Evolutionary conservation across 2,329 filamentous ascomycete species (phyloP).

Genomic region (Lasiodiplodia theobromae): DNA sequence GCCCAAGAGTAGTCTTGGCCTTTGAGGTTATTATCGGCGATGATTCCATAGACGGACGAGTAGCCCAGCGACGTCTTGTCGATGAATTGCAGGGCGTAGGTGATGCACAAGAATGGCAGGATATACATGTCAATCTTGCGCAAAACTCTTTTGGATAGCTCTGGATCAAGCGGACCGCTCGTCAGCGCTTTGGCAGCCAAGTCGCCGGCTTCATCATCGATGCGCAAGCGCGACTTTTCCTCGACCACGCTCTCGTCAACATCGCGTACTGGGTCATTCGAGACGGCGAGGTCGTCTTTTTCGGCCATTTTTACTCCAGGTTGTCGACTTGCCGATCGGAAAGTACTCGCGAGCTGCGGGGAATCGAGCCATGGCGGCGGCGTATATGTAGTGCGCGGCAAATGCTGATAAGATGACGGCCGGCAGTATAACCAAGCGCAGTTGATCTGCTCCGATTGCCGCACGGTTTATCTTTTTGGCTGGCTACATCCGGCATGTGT

Average conservation of each 20-base stretch:
- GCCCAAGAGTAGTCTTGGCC: slow-evolving; percentile 33
- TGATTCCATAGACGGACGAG: slow-evolving; percentile 33
- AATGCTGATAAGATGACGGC: slow-evolving; percentile 1
- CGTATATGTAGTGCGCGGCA: neutral
- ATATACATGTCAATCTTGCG: slow-evolving; percentile 60
- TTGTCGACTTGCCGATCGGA: neutral
- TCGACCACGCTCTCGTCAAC: slow-evolving; percentile 1
- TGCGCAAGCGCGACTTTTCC: slow-evolving; percentile 18
- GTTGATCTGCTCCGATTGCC: neutral
- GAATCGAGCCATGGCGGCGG: neutral
- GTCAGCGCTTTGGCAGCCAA: slow-evolving; percentile 8
- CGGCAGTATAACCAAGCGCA: too few species aligned
- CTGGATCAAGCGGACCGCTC: slow-evolving; percentile 12
- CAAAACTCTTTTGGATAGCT: slow-evolving; percentile 37
- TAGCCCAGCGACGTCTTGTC: slow-evolving; percentile 66
- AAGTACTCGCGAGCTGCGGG: neutral
- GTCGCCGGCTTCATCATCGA: slow-evolving; percentile 21
- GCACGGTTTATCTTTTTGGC: neutral
- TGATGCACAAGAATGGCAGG: slow-evolving; percentile 63
- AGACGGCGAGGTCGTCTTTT: slow-evolving; percentile 4
- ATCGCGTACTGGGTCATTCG: neutral
- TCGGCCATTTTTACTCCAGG: slow-evolving; percentile 4
- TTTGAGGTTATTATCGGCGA: slow-evolving; percentile 31
- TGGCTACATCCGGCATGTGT: slow-evolving; percentile 1
- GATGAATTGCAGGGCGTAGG: slow-evolving; percentile 69